Base-by-base conservation (phyloP, 106 monocot species). In the Iris macrosiphon region DNA sequence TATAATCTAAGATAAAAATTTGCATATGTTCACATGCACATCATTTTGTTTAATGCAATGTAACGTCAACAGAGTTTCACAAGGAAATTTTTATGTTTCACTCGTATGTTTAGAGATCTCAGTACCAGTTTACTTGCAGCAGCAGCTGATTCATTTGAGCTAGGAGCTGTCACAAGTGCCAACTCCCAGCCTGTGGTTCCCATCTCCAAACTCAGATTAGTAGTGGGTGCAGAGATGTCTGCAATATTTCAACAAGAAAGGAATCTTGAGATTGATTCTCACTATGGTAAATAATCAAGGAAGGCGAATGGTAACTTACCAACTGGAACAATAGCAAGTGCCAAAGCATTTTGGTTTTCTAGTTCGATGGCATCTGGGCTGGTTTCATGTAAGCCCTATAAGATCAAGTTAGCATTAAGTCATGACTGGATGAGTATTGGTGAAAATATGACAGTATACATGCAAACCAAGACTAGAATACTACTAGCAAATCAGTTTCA, bases 301-400 rank as follows among this genome's bases (percentile, higher is more conserved):
- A 24, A 64, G n/a, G n/a, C n/a, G n/a, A n/a, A n/a, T 19, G 60
- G 61, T 59, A 65, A 40, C 47, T 61, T 79, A 93, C 93, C 93
- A 67, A 84, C 45, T 46, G 93, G 93, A 64, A 93, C 80, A 59
- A 93, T 93, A 14, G 93, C 87, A 35, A 93, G 83, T 49, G 93
- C 93, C 68, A 93, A 68, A 17, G 93, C 83, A 75, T 93, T 93
- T 55, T 73, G 64, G 42, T 61, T 77, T 27, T 93, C 93, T 45
- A 87, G 32, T 33, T 83, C 87, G 30, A 72, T 55, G 45, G 80
- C 73, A n/a, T 57, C 57, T 8, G 57, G 38, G 9, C 18, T 57
- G 22, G 40, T 57, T 16, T 57, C 57, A 57, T 40, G 11, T 15
- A 57, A 55, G 3, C 55, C 55, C 55, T 55, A 35, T 19, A 6